phyloP scores from a whole-genome alignment of 78 protist genomes.

The Dictyostelium citrinum region DNA sequence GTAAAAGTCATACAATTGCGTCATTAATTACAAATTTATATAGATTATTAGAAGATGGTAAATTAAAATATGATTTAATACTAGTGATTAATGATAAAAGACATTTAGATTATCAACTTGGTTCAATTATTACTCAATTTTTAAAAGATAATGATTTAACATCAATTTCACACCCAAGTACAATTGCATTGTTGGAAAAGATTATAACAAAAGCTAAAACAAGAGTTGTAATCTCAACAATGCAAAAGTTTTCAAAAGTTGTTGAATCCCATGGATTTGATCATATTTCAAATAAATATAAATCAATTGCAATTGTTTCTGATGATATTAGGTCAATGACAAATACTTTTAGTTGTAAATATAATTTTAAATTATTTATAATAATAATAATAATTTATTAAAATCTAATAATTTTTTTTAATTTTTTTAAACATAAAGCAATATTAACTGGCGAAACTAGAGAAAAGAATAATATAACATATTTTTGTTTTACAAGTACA shows the following conservation, averaged over 20 bases:
- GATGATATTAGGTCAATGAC: constrained; percentile 62
- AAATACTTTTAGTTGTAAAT: constrained; percentile 31
- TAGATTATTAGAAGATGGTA: constrained; percentile 22
- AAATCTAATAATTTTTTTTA: background rate
- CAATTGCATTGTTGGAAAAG: background rate
- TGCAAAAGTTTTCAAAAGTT: constrained; percentile 59
- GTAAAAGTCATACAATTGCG: constrained; percentile 68
- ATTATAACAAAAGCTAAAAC: constrained; percentile 30
- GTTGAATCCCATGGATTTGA: constrained; percentile 8
- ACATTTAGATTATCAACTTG: constrained; percentile 69
- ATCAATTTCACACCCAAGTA: constrained; percentile 13
- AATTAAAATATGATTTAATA: constrained; percentile 37
- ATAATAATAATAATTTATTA: background rate
- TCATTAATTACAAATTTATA: constrained; percentile 16
- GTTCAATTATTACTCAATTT: constrained; percentile 35
- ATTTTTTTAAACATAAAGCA: background rate
- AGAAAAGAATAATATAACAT: constrained; percentile 41
- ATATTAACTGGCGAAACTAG: constrained; percentile 23
- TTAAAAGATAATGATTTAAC: constrained; percentile 38
- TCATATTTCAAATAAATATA: constrained; percentile 9
- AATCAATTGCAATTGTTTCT: constrained; percentile 55
- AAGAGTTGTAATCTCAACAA: constrained; percentile 60
- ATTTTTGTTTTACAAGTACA: constrained; percentile 75
- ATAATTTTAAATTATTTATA: background rate
- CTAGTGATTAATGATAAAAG: constrained; percentile 48